Percentiles rank a stretch among this genome's conserved stretches.
Evolutionary conservation across 495 filamentous ascomycete species (phyloP).

Genomic region (Penicillium cosmopolitanum): DNA sequence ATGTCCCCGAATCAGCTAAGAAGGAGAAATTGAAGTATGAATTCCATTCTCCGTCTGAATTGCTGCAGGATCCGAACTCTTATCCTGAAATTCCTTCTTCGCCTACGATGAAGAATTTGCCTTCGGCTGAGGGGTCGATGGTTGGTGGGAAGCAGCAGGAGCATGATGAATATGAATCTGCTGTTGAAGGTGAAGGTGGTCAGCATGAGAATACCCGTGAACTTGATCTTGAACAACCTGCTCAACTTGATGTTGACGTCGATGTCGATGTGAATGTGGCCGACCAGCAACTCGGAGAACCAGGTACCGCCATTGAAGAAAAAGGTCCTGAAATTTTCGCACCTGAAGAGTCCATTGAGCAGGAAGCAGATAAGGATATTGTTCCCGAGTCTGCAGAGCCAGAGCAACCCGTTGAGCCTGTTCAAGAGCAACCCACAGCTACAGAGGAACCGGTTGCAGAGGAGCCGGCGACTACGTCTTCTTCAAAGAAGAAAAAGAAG

Average conservation of each 20-base stretch:
- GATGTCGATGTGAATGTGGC: not conserved
- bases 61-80: conserved; percentile 40
- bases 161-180: not conserved
- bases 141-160: conserved; percentile 25
- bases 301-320: conserved; percentile 25
- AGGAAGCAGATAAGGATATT: conserved; percentile 15
- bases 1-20: conserved; percentile 17
- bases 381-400: conserved; percentile 15
- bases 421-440: conserved; percentile 2
- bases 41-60: conserved; percentile 51
- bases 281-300: conserved; percentile 15
- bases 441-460: conserved; percentile 21
- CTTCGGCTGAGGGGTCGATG: conserved; percentile 43
- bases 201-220: conserved; percentile 17
- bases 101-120: conserved; percentile 31
- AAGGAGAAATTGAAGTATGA: conserved; percentile 45
- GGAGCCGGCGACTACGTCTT: conserved; percentile 13
- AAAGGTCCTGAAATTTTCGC: conserved; percentile 3
- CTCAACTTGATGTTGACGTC: not conserved
- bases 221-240: not conserved
- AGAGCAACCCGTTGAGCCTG: conserved; percentile 14
- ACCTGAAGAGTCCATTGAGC: not conserved
- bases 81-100: conserved; percentile 34
- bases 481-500: conserved; percentile 44
- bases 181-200: conserved; percentile 6